Percentiles rank a stretch among this genome's conserved stretches.
These are phyloP conservation scores for Globisporangium irregulare DNA, from an alignment of 352 stramenopile genomes.

Conservation along the genomic window DNA sequence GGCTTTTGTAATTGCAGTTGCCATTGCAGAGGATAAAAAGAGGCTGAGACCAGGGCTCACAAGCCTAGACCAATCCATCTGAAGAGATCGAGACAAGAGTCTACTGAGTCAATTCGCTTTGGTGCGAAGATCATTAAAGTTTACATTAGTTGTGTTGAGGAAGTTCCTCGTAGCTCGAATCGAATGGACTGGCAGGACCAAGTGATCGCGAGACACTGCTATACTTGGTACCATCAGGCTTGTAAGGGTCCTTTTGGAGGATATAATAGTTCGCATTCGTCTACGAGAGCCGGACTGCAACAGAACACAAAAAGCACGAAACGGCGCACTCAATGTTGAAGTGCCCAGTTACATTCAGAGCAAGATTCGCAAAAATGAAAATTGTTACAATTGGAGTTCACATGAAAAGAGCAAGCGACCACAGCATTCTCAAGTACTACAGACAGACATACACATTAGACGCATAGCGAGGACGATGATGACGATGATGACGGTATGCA, in stretches of 20 bases:
- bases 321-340: not conserved
- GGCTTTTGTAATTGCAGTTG: not conserved
- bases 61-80: not conserved
- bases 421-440: not conserved
- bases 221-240: not conserved
- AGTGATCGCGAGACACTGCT: not conserved
- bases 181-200: not conserved
- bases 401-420: not conserved
- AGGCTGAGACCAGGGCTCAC: not conserved
- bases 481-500: not conserved
- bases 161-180: not conserved
- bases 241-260: not conserved
- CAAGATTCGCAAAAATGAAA: too few species aligned
- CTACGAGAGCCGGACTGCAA: not conserved
- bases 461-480: not conserved
- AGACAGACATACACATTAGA: not conserved
- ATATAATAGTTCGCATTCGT: not conserved
- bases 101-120: not conserved
- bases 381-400: not conserved
- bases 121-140: not conserved
- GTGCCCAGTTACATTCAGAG: not conserved
- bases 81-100: not conserved
- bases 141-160: not conserved
- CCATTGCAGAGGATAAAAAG: not conserved
- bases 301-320: not conserved